Evolutionary conservation across 1,139 yeast species (phyloP).

Genomic region (Lodderomyces theae): DNA sequence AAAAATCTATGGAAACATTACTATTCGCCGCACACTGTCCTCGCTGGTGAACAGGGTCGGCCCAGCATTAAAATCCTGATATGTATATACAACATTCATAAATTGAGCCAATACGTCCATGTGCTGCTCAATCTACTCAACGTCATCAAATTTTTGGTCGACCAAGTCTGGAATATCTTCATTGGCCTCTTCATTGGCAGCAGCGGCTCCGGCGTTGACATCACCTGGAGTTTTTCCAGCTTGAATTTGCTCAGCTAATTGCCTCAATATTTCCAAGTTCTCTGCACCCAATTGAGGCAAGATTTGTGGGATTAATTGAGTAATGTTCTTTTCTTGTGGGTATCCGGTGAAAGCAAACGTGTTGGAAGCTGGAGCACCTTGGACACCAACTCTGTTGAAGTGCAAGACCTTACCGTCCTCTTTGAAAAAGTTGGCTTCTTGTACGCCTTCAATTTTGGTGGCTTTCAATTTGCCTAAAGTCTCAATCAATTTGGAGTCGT

Average conservation of each 20-base stretch:
- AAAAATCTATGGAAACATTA: neutral
- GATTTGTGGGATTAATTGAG: conserved; percentile 92
- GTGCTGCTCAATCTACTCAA: conserved; percentile 44
- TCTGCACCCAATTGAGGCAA: conserved; percentile 97
- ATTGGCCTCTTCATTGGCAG: conserved; percentile 52
- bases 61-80: neutral
- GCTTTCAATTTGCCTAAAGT: conserved; percentile 88
- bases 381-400: conserved; percentile 93
- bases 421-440: conserved; percentile 96
- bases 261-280: conserved; percentile 84
- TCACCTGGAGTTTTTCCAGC: conserved; percentile 52
- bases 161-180: conserved; percentile 92
- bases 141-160: conserved; percentile 91
- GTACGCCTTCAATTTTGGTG: conserved; percentile 83
- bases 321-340: conserved; percentile 89
- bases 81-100: neutral
- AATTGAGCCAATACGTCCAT: neutral
- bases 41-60: neutral
- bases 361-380: conserved; percentile 88
- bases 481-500: conserved; percentile 87
- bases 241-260: conserved; percentile 88
- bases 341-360: conserved; percentile 94
- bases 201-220: conserved; percentile 47
- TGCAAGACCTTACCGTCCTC: conserved; percentile 96
- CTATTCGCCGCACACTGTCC: neutral